These are phyloP conservation scores for Gynostemma pentaphyllum DNA, from an alignment of 306 rosid species.

Conservation along the genomic window DNA sequence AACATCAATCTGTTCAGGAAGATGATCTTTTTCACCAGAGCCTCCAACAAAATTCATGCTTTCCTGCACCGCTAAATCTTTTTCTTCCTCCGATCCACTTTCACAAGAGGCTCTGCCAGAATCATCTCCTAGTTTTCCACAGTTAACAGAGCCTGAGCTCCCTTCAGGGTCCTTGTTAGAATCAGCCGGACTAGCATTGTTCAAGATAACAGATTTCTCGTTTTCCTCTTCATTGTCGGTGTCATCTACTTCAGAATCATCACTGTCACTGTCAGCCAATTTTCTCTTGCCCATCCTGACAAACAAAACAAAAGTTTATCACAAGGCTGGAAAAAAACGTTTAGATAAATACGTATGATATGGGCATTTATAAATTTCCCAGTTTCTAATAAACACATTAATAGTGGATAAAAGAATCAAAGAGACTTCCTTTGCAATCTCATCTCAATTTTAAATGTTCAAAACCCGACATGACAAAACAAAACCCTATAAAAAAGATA, in stretches of 20 bases:
- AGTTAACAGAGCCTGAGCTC: conserved; percentile 58
- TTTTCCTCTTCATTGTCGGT: conserved; percentile 27
- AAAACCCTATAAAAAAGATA: no score
- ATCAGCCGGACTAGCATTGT: conserved; percentile 36
- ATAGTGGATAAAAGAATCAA: neutral
- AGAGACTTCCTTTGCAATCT: neutral
- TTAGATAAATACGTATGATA: neutral
- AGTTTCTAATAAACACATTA: neutral
- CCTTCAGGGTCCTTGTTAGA: conserved; percentile 44
- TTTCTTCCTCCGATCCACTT: conserved; percentile 80
- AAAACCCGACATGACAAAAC: no score
- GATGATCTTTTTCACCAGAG: conserved; percentile 12
- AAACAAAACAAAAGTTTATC: neutral
- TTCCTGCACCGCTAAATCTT: conserved; percentile 28
- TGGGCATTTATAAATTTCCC: neutral
- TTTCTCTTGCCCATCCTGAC: conserved; percentile 82
- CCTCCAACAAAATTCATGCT: conserved; percentile 20
- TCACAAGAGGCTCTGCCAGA: conserved; percentile 39
- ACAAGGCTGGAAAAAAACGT: neutral
- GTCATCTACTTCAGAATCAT: conserved; percentile 42
- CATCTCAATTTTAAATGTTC: neutral
- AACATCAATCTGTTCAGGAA: neutral
- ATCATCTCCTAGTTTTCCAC: conserved; percentile 30
- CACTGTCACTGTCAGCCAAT: conserved; percentile 58
- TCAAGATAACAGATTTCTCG: conserved; percentile 38